A percentile compares a stretch with the other conserved stretches of the same genome.
phyloP scores from a whole-genome alignment of 306 rosid species.

The Glycine tomentella region DNA sequence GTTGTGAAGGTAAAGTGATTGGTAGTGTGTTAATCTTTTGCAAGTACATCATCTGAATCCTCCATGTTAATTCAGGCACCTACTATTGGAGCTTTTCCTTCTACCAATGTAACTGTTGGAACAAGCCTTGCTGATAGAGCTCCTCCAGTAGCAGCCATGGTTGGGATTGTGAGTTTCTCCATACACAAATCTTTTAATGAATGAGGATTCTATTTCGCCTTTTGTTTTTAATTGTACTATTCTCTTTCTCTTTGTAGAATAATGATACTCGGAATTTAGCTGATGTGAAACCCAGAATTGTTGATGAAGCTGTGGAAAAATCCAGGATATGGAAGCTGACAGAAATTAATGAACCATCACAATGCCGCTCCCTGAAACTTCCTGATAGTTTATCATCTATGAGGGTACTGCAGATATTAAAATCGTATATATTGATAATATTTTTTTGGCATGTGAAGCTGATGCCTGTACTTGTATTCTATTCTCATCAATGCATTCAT shows the following conservation, averaged over 20 bases:
- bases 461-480: slow-evolving; percentile 13
- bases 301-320: slow-evolving; percentile 82
- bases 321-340: slow-evolving; percentile 92
- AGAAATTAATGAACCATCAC: slow-evolving; percentile 81
- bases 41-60: slow-evolving; percentile 41
- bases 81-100: slow-evolving; percentile 67
- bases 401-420: slow-evolving; percentile 67
- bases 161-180: slow-evolving; percentile 77
- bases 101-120: slow-evolving; percentile 74
- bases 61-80: slow-evolving; percentile 67
- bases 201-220: slow-evolving; percentile 38
- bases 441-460: slow-evolving; percentile 30
- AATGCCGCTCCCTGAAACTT: slow-evolving; percentile 89
- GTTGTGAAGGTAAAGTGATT: slow-evolving; percentile 75
- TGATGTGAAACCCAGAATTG: slow-evolving; percentile 92
- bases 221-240: slow-evolving; percentile 36
- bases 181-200: slow-evolving; percentile 18
- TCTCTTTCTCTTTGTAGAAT: slow-evolving; percentile 66
- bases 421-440: slow-evolving; percentile 17
- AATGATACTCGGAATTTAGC: slow-evolving; percentile 80
- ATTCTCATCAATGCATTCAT: slow-evolving; percentile 33
- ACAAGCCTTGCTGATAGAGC: slow-evolving; percentile 86
- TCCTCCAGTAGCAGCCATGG: slow-evolving; percentile 77
- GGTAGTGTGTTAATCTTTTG: slow-evolving; percentile 36
- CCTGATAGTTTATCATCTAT: slow-evolving; percentile 78